phyloP scores from a whole-genome alignment of 2,329 filamentous ascomycete species.

The Arthrobotrys conoides region DNA sequence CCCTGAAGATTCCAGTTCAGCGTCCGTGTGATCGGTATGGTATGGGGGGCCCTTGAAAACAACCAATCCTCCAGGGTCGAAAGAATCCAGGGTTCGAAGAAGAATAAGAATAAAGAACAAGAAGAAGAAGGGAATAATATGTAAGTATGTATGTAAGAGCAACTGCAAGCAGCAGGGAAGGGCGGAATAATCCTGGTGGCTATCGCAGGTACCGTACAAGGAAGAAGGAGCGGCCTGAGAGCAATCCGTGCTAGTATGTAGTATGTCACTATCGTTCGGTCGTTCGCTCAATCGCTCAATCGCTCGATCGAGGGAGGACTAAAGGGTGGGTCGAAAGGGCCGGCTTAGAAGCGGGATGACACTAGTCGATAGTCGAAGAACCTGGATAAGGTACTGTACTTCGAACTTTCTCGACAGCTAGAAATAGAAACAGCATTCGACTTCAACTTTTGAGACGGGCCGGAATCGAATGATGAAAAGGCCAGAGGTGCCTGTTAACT shows the following conservation, averaged over 20 bases:
- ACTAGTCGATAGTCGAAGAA: not conserved
- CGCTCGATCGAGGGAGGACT: not conserved
- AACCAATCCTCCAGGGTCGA: constrained; percentile 35
- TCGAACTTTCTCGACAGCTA: not conserved
- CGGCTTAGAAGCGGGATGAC: too few species aligned
- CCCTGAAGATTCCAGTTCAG: not conserved
- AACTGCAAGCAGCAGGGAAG: constrained; percentile 20
- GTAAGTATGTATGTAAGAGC: constrained; percentile 22
- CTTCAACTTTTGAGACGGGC: not conserved
- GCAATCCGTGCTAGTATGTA: constrained; percentile 1
- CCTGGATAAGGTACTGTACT: not conserved
- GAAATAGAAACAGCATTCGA: not conserved
- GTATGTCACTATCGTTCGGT: not conserved
- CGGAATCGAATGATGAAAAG: not conserved
- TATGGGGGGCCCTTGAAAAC: constrained; percentile 10
- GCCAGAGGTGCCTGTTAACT: not conserved
- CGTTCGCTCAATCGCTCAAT: not conserved
- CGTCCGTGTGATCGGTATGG: constrained; percentile 17
- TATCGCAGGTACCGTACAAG: constrained; percentile 38
- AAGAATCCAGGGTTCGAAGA: constrained; percentile 32
- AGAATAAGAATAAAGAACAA: constrained; percentile 8
- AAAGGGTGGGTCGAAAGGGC: not conserved
- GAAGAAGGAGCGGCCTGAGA: constrained; percentile 20
- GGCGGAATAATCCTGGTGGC: constrained; percentile 42
- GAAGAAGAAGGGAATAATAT: not conserved